Base-by-base conservation (phyloP, 2,329 filamentous ascomycete genomes). In the Cladophialophora chaetospira region DNA sequence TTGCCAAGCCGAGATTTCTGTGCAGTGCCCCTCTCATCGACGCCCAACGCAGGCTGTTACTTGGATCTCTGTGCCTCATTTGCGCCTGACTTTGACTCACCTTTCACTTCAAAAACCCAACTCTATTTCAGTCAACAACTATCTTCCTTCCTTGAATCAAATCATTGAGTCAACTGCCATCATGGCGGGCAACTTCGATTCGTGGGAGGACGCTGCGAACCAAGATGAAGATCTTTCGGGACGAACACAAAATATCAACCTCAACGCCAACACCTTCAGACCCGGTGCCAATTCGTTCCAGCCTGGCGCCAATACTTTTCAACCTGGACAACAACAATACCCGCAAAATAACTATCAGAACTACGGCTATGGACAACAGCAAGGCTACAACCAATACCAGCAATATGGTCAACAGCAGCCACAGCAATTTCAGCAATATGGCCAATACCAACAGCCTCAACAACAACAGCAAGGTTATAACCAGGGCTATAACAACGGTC, bases 161-260 rank as follows among this genome's bases (percentile, higher is more conserved):
- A 19, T 6, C 21, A 15, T 21, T 21, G n/a, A n/a, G n/a, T n/a
- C n/a, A n/a, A n/a, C 19, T 43, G 17, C 26, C 45, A 57, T 2
- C 23, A 96, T 96, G 91, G 88, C 92, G 68, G 86, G 92, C 74
- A 66, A 66, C 33, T 88, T 91, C 69, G 91, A 96, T 74, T 96
- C 91, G 62, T 97, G 94, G 89, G 92, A 97, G 77, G 89, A 92
- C 69, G 86, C 87, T 69, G 80, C 87, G 53, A 86, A 84, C 62
- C 87, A 90, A 79, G 88, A 92, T 68, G 88, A 83, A 64, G 75
- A 89, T 72, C 84, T 96, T 73, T 84, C 89, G 61, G 85, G 86
- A 68, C 89, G 92, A 79, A 77, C 88, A 67, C 84, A 88, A 72
- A 90, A 91, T 73, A 72, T 92, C 69, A 88, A 88, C 72, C 78